Evolutionary conservation across 352 stramenopile species (phyloP).

Genomic region (Pythium folliculosum): DNA sequence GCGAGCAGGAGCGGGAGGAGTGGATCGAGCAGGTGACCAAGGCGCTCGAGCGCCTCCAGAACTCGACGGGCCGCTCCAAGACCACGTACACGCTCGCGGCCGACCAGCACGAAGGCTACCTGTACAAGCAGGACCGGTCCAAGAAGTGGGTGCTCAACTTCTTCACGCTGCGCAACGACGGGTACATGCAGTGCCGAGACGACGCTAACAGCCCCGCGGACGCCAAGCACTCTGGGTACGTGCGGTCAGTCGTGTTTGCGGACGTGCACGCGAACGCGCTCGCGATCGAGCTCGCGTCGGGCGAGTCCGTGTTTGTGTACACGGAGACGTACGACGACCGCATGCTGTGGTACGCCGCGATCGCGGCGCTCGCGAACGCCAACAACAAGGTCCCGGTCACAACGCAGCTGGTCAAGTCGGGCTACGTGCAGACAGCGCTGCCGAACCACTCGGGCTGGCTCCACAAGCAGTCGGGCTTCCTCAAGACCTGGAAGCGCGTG

Average conservation of each 20-base stretch:
- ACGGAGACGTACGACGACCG: conserved; percentile 78
- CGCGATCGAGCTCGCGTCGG: conserved; percentile 68
- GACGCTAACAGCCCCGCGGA: conserved; percentile 44
- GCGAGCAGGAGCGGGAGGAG: conserved; percentile 45
- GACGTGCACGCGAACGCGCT: conserved; percentile 73
- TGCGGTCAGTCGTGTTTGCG: conserved; percentile 68
- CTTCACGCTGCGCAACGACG: conserved; percentile 68
- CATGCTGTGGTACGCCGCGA: conserved; percentile 82
- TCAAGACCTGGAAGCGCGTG: conserved; percentile 82
- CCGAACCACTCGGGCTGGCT: conserved; percentile 82
- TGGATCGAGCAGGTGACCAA: conserved; percentile 55
- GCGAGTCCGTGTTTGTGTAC: conserved; percentile 69
- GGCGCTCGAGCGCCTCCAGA: conserved; percentile 57
- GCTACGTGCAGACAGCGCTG: conserved; percentile 72
- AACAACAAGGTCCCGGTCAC: conserved; percentile 46
- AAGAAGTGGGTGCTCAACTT: conserved; percentile 59
- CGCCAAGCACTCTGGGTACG: conserved; percentile 57
- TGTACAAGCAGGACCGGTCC: conserved; percentile 66
- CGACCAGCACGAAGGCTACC: conserved; percentile 67
- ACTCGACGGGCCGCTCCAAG: conserved; percentile 54
- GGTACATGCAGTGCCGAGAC: conserved; percentile 71
- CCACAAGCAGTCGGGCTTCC: conserved; percentile 71
- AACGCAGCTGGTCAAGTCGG: conserved; percentile 61
- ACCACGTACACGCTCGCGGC: conserved; percentile 69
- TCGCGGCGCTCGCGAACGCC: conserved; percentile 56